phyloP scores from a whole-genome alignment of 2,329 filamentous ascomycete species.

The Aureobasidium sp. region DNA sequence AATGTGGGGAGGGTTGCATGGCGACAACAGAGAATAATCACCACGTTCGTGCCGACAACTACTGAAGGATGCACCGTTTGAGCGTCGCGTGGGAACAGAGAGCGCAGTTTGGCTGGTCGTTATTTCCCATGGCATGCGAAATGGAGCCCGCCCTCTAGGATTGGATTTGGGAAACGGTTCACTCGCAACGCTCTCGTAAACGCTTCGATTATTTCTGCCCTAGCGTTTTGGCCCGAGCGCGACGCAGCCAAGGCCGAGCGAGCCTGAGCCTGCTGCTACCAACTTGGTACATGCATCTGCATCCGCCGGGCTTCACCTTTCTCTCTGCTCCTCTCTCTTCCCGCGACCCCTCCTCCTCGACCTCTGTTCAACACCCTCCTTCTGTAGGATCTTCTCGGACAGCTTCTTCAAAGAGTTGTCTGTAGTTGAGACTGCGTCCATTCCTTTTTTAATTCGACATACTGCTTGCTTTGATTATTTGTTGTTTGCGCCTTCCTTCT shows the following conservation, averaged over 20 bases:
- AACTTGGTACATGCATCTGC: constrained; percentile 9
- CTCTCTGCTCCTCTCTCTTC: not conserved
- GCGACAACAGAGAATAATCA: not conserved
- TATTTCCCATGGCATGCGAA: not conserved
- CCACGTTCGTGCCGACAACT: not conserved
- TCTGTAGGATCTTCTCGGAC: constrained; percentile 10
- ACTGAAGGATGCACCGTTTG: not conserved
- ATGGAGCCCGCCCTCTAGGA: not conserved
- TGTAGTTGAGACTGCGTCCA: constrained; percentile 10
- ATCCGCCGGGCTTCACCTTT: not conserved
- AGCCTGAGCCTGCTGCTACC: constrained; percentile 7
- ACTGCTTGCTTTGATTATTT: constrained; percentile 11
- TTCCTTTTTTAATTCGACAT: constrained; percentile 10
- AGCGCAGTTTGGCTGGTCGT: not conserved
- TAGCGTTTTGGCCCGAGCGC: constrained; percentile 3
- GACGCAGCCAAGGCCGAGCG: constrained; percentile 1
- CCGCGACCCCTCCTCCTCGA: constrained; percentile 10
- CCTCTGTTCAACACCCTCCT: not conserved
- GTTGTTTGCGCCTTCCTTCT: constrained; percentile 9
- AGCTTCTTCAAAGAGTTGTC: not conserved
- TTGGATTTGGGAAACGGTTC: not conserved
- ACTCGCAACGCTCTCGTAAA: not conserved
- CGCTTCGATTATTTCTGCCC: constrained; percentile 5
- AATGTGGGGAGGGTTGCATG: not conserved
- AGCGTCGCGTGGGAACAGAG: not conserved